These are phyloP conservation scores for Moniliophthora roreri DNA, from an alignment of 1,284 basidiomycete genomes.

Conservation along the genomic window DNA sequence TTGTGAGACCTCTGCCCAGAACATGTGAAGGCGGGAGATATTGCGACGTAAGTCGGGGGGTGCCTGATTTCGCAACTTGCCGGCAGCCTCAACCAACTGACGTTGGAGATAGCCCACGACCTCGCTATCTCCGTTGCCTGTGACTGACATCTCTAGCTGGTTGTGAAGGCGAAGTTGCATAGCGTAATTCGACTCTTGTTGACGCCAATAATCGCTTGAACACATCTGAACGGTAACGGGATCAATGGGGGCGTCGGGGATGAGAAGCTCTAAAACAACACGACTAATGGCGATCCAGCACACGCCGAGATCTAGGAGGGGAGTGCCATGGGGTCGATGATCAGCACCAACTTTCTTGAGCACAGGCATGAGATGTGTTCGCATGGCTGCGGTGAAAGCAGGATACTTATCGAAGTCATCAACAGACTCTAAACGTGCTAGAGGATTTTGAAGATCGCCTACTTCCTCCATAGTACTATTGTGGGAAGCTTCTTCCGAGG, in stretches of 20 bases:
- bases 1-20: conserved; percentile 82
- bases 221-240: conserved; percentile 74
- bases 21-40: conserved; percentile 63
- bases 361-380: conserved; percentile 8
- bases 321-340: conserved; percentile 8
- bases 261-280: conserved; percentile 68
- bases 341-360: conserved; percentile 12
- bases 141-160: conserved; percentile 56
- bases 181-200: conserved; percentile 45
- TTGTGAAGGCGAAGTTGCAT: conserved; percentile 60
- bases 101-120: conserved; percentile 44
- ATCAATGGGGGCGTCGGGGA: conserved; percentile 88
- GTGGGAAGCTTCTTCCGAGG: neutral
- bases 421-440: neutral
- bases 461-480: too few species aligned
- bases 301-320: conserved; percentile 38
- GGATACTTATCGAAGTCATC: conserved; percentile 12
- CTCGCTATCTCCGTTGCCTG: conserved; percentile 60
- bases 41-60: conserved; percentile 41
- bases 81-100: conserved; percentile 33
- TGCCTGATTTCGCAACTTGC: conserved; percentile 24
- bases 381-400: neutral
- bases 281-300: conserved; percentile 70
- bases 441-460: neutral
- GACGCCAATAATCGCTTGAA: conserved; percentile 47